Base-by-base conservation (phyloP, 2,329 filamentous ascomycete genomes). In the Hymenoscyphus linearis region DNA sequence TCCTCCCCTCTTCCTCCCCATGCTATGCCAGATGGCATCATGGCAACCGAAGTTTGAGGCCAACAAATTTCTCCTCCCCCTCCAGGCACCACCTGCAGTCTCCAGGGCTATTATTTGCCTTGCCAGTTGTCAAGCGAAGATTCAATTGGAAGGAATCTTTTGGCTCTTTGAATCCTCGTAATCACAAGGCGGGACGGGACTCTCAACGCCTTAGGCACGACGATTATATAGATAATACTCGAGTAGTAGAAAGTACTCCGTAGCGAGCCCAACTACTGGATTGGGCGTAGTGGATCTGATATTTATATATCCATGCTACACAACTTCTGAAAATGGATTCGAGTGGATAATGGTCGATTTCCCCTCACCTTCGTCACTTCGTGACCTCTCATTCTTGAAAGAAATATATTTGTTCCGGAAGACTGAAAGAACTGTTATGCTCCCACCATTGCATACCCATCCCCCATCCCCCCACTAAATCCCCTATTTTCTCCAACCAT, bases 361-460 rank as follows among this genome's bases (percentile, higher is more conserved):
- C 31, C 31, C 31, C 31, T 31, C 31, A 31, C 31, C 31, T n/a
- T n/a, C n/a, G n/a, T n/a, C n/a, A n/a, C n/a, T n/a, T n/a, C n/a
- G n/a, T n/a, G n/a, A n/a, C n/a, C n/a, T 31, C 31, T 9, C 31
- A 9, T 7, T 31, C 31, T 31, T 31, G 6, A 31, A 31, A 31
- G 31, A n/a, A n/a, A 58, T 44, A 58, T 52, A 52, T 44, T 36
- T 58, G 18, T 36, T 58, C 57, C 57, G 57, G 44, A 52, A 10
- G 26, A 31, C 9, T 25, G 10, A 12, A 18, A 50, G 18, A 12
- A 7, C 31, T 9, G 10, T 31, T 31, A 5, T 31, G 1, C 31
- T 31, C 31, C 31, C 31, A 31, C 31, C 31, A 5, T 31, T 9
- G 6, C 31, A 7, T 7, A 7, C 27, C 27, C 9, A 31, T 31